A percentile compares a stretch with the other conserved stretches of the same genome.
phyloP scores from a whole-genome alignment of 176 grass and related monocot species.

The Tillandsia fasciculata region DNA sequence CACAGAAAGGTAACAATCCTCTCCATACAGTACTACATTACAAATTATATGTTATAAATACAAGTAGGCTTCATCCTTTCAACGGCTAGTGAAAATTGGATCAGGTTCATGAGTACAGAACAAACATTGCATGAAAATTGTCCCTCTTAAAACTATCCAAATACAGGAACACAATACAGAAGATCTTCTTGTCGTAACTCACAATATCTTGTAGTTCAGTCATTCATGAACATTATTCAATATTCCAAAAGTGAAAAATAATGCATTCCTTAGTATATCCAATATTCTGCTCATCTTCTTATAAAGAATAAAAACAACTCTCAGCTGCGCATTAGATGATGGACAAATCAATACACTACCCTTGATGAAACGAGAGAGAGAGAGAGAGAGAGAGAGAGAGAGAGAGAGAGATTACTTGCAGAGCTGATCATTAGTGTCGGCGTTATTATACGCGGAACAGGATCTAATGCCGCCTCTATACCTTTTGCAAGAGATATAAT shows the following conservation, averaged over 20 bases:
- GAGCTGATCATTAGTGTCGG: slow-evolving; percentile 93
- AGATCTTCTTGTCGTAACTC: background rate
- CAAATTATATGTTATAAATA: too few relatives aligned
- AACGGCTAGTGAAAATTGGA: too few relatives aligned
- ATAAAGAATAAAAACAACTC: too few relatives aligned
- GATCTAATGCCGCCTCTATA: slow-evolving; percentile 69
- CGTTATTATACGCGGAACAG: slow-evolving; percentile 72
- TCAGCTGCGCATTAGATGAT: background rate
- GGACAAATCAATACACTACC: background rate
- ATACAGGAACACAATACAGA: background rate
- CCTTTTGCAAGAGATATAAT: slow-evolving; percentile 93
- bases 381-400: slow-evolving; percentile 8
- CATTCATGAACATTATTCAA: too few relatives aligned
- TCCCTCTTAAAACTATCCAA: background rate
- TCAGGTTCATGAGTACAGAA: background rate
- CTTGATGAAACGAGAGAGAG: slow-evolving; percentile 2
- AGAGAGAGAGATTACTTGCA: slow-evolving; percentile 47
- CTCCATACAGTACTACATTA: too few relatives aligned
- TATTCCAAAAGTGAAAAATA: too few relatives aligned
- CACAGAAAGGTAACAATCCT: too few relatives aligned
- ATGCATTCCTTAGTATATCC: too few relatives aligned
- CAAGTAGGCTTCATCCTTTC: too few relatives aligned
- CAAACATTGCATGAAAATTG: background rate
- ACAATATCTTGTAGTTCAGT: too few relatives aligned
- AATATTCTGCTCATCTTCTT: too few relatives aligned